These are phyloP conservation scores for Yamadazyma jaroonii DNA, from an alignment of 1,139 yeast species.

Conservation along the genomic window DNA sequence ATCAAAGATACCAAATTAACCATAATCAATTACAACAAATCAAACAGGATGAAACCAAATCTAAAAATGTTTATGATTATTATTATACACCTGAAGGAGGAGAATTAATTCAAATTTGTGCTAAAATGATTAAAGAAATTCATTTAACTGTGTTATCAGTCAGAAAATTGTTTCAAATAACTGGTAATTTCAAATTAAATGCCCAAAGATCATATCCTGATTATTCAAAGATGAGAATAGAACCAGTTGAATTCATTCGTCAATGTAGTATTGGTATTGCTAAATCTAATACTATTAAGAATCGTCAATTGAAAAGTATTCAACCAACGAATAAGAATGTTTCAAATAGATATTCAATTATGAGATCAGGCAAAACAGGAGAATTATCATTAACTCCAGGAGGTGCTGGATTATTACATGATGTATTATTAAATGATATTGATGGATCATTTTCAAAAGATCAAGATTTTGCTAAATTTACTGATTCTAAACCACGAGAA, in stretches of 20 bases:
- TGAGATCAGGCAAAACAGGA: conserved; percentile 57
- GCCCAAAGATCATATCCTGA: conserved; percentile 71
- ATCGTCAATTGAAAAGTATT: conserved; percentile 16
- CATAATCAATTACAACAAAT: conserved; percentile 8
- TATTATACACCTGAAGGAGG: conserved; percentile 67
- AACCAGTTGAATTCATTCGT: conserved; percentile 61
- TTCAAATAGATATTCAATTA: conserved; percentile 53
- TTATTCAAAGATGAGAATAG: conserved; percentile 53
- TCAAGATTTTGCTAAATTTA: conserved; percentile 37
- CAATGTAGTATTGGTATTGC: conserved; percentile 64
- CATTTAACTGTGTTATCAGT: conserved; percentile 47
- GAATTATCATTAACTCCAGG: conserved; percentile 53
- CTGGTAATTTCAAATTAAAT: conserved; percentile 73
- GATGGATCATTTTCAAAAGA: conserved; percentile 42
- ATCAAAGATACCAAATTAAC: conserved; percentile 14
- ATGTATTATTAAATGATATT: conserved; percentile 43
- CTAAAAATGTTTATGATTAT: conserved; percentile 28
- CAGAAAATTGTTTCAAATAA: conserved; percentile 41
- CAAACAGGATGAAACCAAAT: conserved; percentile 4
- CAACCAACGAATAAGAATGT: conserved; percentile 15
- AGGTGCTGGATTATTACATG: conserved; percentile 55
- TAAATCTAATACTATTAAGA: conserved; percentile 36
- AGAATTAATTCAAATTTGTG: conserved; percentile 56
- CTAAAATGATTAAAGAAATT: conserved; percentile 62
- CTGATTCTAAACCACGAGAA: conserved; percentile 16